Percentiles rank a stretch among this genome's conserved stretches.
phyloP scores from a whole-genome alignment of 2,329 filamentous ascomycete species.

The Coniosporium tulheliwenetii region DNA sequence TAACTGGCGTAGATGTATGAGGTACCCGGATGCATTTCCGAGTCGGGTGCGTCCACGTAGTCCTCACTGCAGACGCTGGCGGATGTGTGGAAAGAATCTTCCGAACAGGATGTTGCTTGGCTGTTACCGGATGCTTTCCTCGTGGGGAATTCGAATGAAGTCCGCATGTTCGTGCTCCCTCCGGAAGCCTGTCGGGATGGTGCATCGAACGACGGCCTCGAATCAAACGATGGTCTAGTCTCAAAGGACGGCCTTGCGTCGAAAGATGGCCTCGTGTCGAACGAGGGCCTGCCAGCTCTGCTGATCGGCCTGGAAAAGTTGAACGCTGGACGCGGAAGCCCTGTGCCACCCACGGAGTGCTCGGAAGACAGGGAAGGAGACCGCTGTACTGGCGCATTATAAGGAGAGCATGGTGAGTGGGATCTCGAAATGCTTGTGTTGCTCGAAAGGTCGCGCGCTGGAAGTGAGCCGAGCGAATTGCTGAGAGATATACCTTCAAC shows the following conservation, averaged over 20 bases:
- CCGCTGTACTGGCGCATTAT: slow-evolving; percentile 46
- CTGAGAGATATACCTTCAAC: slow-evolving; percentile 49
- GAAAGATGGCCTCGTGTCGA: slow-evolving; percentile 18
- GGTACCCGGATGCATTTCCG: slow-evolving; percentile 38
- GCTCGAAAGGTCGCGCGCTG: slow-evolving; percentile 61
- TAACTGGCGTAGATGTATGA: slow-evolving; percentile 85
- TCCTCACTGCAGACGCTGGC: slow-evolving; percentile 58
- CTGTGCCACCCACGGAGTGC: slow-evolving; percentile 43
- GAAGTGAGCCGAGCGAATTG: slow-evolving; percentile 47
- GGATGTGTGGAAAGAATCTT: slow-evolving; percentile 53
- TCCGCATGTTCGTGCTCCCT: slow-evolving; percentile 17
- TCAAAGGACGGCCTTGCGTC: slow-evolving; percentile 36
- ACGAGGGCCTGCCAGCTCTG: slow-evolving; percentile 44
- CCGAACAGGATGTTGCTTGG: slow-evolving; percentile 46
- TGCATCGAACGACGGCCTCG: slow-evolving; percentile 31
- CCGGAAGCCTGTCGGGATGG: slow-evolving; percentile 19
- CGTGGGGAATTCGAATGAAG: slow-evolving; percentile 21
- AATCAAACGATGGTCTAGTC: slow-evolving; percentile 17
- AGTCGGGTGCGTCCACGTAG: slow-evolving; percentile 39
- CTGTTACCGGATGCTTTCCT: slow-evolving; percentile 45
- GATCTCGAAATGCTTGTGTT: slow-evolving; percentile 48
- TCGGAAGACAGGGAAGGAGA: slow-evolving; percentile 81
- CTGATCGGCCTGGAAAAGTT: slow-evolving; percentile 92
- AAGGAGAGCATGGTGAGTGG: slow-evolving; percentile 49
- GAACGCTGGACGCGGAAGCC: slow-evolving; percentile 57